Conservation (phyloP, 2,329 filamentous ascomycete genomes). For the Nigrograna mackinnonii region DNA sequence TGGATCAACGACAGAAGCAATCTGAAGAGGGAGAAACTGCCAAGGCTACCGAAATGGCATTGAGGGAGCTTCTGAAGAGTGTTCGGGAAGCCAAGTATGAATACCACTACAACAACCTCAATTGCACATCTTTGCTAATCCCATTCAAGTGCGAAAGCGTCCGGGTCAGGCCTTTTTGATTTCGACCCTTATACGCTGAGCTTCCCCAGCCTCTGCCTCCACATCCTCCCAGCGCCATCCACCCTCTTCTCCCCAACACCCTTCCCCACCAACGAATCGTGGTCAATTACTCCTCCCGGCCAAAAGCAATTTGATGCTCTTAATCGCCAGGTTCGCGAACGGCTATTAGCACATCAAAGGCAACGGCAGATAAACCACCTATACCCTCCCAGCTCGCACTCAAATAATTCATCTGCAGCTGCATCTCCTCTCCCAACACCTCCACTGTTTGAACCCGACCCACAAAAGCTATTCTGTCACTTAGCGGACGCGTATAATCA, state of each 20-base stretch:
- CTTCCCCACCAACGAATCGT: slow-evolving; percentile 76
- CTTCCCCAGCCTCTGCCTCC: slow-evolving; percentile 82
- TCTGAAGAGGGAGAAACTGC: slow-evolving; percentile 78
- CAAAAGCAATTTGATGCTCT: slow-evolving; percentile 75
- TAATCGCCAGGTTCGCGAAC: slow-evolving; percentile 65
- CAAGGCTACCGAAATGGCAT: slow-evolving; percentile 79
- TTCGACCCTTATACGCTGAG: slow-evolving; percentile 86
- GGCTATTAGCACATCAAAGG: slow-evolving; percentile 55
- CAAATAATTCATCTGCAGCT: slow-evolving; percentile 25
- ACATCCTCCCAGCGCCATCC: slow-evolving; percentile 77
- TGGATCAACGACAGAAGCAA: slow-evolving; percentile 66
- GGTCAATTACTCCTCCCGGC: slow-evolving; percentile 77
- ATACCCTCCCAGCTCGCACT: slow-evolving; percentile 30
- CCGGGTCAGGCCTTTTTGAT: slow-evolving; percentile 60
- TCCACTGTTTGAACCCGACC: slow-evolving; percentile 58
- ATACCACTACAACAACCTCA: not conserved
- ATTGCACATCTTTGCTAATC: not conserved
- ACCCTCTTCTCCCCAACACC: slow-evolving; percentile 82
- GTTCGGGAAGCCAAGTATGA: slow-evolving; percentile 79
- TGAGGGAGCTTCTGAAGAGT: slow-evolving; percentile 80
- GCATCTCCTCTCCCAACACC: slow-evolving; percentile 41
- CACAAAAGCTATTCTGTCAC: slow-evolving; percentile 73
- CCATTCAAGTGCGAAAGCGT: slow-evolving; percentile 46
- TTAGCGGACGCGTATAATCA: slow-evolving; percentile 75
- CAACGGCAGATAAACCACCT: slow-evolving; percentile 39